Conservation (phyloP, 2,329 filamentous ascomycete genomes). For the Hypoxylon rubiginosum region DNA sequence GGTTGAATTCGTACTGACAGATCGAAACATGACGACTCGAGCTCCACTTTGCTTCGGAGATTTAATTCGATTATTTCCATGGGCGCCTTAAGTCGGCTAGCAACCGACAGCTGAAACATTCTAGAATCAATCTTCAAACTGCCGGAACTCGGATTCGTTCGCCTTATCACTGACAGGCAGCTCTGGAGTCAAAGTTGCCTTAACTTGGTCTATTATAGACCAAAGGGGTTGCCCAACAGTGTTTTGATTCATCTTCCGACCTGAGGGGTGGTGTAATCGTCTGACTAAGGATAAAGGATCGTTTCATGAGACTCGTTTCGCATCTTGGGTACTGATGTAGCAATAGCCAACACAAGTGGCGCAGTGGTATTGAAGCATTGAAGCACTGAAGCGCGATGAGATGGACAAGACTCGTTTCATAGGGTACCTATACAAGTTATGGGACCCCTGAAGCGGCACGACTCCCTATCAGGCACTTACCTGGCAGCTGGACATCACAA, state of each 20-base stretch:
- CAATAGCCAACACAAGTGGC: neutral
- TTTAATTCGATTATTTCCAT: conserved; percentile 7
- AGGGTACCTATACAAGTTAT: conserved; percentile 13
- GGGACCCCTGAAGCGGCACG: conserved; percentile 4
- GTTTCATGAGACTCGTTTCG: conserved; percentile 8
- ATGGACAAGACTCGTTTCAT: neutral
- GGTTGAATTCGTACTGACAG: neutral
- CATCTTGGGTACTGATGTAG: neutral
- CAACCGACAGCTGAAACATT: conserved; percentile 25
- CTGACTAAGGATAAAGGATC: neutral
- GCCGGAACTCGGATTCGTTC: conserved; percentile 2
- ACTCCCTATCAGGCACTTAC: neutral
- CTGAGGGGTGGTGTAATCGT: neutral
- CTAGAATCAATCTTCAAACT: conserved; percentile 22
- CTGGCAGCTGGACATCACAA: conserved; percentile 9
- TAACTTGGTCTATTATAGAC: neutral
- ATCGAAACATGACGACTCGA: neutral
- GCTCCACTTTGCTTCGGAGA: conserved; percentile 23
- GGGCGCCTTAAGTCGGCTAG: neutral
- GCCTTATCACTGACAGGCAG: neutral
- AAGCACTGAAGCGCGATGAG: neutral
- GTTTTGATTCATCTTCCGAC: neutral
- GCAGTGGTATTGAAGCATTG: neutral
- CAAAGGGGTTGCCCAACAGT: neutral
- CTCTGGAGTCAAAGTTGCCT: neutral